Evolutionary conservation across 1,139 yeast species (phyloP).

Genomic region (Debaryomycetaceae sp.): DNA sequence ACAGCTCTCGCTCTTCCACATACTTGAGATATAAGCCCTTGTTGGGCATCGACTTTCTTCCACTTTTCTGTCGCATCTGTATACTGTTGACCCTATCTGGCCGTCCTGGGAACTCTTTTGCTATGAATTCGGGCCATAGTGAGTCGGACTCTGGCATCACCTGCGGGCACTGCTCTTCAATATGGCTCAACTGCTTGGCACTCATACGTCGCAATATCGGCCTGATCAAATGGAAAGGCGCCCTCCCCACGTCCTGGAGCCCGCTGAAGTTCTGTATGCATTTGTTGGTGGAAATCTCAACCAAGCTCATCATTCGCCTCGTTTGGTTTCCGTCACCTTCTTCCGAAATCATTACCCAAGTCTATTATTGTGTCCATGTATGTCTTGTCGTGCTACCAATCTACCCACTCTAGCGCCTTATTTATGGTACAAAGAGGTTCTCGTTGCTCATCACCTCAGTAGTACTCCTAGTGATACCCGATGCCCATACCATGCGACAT

Average conservation of each 20-base stretch:
- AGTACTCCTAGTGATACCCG: neutral
- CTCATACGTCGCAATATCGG: constrained; percentile 43
- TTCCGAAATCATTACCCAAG: neutral
- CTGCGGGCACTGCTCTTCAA: constrained; percentile 44
- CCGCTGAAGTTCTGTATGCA: constrained; percentile 12
- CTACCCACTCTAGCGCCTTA: too few relatives aligned
- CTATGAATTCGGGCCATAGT: constrained; percentile 45
- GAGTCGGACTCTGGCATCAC: constrained; percentile 48
- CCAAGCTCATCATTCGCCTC: constrained; percentile 7
- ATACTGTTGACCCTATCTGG: constrained; percentile 14
- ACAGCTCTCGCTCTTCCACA: constrained; percentile 39
- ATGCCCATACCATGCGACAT: neutral
- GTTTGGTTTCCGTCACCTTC: constrained; percentile 1
- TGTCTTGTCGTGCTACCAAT: neutral
- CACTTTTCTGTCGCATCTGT: neutral
- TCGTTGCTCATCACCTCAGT: neutral
- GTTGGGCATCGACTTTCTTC: constrained; percentile 28
- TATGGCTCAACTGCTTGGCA: constrained; percentile 41
- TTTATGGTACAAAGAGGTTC: too few relatives aligned
- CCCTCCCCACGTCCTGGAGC: constrained; percentile 40
- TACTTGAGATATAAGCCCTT: constrained; percentile 42
- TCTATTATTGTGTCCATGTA: neutral
- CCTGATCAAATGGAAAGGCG: constrained; percentile 47
- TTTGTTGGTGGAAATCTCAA: constrained; percentile 12
- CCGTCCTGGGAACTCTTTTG: constrained; percentile 49